phyloP scores from a whole-genome alignment of 306 rosid species.

The Quercus parvula region DNA sequence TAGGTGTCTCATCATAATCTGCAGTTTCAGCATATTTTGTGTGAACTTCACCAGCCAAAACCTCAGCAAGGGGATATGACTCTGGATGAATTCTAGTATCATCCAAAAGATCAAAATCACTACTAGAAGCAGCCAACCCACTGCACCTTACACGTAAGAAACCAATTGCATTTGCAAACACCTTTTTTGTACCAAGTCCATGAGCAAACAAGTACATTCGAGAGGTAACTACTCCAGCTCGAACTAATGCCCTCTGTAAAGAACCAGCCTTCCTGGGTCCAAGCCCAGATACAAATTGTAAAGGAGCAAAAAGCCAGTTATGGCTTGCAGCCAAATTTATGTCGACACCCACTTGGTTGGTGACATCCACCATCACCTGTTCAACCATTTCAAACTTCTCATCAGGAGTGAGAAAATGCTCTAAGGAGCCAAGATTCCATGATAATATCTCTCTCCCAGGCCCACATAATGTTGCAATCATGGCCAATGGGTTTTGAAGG shows the following conservation, averaged over 20 bases:
- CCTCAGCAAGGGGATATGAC: conserved; percentile 83
- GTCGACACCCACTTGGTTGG: conserved; percentile 94
- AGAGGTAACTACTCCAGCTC: conserved; percentile 80
- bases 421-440: conserved; percentile 78
- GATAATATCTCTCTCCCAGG: conserved; percentile 89
- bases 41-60: conserved; percentile 89
- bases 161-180: conserved; percentile 90
- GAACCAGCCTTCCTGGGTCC: conserved; percentile 98
- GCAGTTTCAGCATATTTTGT: conserved; percentile 89
- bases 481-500: conserved; percentile 97
- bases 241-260: conserved; percentile 81
- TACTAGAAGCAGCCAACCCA: conserved; percentile 87
- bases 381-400: conserved; percentile 85
- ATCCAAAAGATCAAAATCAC: conserved; percentile 91
- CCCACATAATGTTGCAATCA: conserved; percentile 92
- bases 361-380: conserved; percentile 93
- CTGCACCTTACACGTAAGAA: conserved; percentile 90
- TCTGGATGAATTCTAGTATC: conserved; percentile 99
- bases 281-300: conserved; percentile 93
- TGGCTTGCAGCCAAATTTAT: conserved; percentile 82
- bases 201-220: conserved; percentile 85
- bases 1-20: conserved; percentile 68
- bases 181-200: conserved; percentile 73
- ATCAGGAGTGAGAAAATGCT: conserved; percentile 81
- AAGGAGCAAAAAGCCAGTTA: conserved; percentile 89